These are phyloP conservation scores for Saccharomycopsis javanensis DNA, from an alignment of 805 yeast species.

Conservation along the genomic window DNA sequence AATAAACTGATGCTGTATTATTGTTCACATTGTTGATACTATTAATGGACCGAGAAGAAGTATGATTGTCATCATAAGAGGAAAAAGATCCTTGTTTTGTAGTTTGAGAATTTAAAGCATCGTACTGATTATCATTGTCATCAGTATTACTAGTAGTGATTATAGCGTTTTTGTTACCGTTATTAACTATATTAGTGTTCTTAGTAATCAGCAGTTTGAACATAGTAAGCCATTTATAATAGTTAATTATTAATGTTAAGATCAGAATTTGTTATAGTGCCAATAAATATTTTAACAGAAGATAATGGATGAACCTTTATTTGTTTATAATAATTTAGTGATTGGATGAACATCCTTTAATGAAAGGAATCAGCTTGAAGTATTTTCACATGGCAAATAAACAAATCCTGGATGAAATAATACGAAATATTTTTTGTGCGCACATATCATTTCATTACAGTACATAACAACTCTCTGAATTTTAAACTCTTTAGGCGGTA, in stretches of 20 bases:
- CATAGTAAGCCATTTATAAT: not conserved
- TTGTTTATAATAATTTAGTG: too few relatives aligned
- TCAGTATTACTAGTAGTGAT: not conserved
- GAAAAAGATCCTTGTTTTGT: not conserved
- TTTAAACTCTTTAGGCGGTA: too few relatives aligned
- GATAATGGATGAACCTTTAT: too few relatives aligned
- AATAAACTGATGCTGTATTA: not conserved
- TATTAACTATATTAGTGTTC: not conserved
- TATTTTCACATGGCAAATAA: constrained; percentile 1
- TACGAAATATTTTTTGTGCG: not conserved
- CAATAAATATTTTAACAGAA: too few relatives aligned
- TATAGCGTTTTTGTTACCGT: not conserved
- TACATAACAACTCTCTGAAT: not conserved
- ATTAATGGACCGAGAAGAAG: not conserved
- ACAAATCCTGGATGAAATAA: not conserved
- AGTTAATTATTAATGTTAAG: too few relatives aligned
- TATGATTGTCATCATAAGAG: not conserved
- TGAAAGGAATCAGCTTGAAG: not conserved
- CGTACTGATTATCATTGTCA: not conserved
- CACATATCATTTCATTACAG: not conserved
- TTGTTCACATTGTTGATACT: not conserved
- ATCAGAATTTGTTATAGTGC: too few relatives aligned
- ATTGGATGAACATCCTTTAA: not conserved
- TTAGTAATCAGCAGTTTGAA: not conserved
- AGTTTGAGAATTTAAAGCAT: not conserved